These are phyloP conservation scores for Geotrichum europaeum DNA, from an alignment of 1,139 yeast species.

Conservation along the genomic window DNA sequence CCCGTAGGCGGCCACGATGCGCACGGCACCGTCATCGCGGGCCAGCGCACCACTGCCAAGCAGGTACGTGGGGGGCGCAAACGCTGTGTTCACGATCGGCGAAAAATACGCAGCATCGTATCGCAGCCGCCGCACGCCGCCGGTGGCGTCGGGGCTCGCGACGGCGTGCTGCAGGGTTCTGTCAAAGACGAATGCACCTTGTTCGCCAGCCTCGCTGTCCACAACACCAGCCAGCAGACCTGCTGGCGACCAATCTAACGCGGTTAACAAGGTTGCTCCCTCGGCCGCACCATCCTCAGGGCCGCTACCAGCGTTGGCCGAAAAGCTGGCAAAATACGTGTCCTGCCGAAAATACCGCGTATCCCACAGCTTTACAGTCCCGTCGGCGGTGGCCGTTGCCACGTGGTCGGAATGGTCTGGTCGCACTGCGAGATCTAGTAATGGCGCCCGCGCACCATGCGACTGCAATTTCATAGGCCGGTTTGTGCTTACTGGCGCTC, in stretches of 20 bases:
- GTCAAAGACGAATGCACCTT: not conserved
- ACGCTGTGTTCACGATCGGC: not conserved
- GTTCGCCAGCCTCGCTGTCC: not conserved
- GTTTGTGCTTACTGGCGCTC: not conserved
- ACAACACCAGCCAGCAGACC: not conserved
- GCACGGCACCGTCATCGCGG: not conserved
- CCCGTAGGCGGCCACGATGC: not conserved
- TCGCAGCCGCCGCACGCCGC: not conserved
- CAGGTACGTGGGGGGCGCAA: not conserved
- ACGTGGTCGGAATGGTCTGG: conserved; percentile 37
- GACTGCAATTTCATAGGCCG: not conserved
- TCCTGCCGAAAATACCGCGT: not conserved
- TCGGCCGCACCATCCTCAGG: not conserved
- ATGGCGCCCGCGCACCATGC: not conserved
- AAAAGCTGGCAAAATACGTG: not conserved
- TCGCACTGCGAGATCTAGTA: not conserved
- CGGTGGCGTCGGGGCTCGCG: not conserved
- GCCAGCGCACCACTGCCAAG: not conserved
- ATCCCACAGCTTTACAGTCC: conserved; percentile 81
- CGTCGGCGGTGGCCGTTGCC: conserved; percentile 83
- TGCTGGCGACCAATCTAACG: not conserved
- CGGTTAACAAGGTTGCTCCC: not conserved
- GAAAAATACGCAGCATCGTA: not conserved
- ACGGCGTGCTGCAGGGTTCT: not conserved
- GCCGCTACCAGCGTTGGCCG: not conserved